These are phyloP conservation scores for Inga laurina DNA, from an alignment of 306 rosid genomes.

Conservation along the genomic window DNA sequence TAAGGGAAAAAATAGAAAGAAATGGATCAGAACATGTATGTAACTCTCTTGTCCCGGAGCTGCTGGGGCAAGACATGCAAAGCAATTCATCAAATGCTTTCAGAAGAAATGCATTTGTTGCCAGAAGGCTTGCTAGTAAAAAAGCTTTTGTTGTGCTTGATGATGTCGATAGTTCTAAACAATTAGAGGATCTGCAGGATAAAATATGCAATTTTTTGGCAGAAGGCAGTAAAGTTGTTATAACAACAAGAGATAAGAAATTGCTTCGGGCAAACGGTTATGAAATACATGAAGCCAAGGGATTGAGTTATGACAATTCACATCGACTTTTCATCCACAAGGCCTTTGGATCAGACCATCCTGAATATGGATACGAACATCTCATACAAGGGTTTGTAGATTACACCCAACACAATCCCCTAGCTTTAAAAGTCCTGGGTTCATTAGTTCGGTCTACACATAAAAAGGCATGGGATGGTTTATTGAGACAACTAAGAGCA, in stretches of 20 bases:
- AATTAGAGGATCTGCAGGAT: not conserved
- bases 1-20: not conserved
- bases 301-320: not conserved
- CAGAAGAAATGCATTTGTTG: not conserved
- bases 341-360: not conserved
- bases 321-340: not conserved
- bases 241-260: conserved; percentile 6
- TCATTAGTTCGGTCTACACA: not conserved
- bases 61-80: not conserved
- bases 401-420: not conserved
- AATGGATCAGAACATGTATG: not conserved
- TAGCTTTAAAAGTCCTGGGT: not conserved
- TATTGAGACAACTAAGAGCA: not conserved
- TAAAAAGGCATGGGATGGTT: conserved; percentile 1
- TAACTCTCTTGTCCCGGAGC: not conserved
- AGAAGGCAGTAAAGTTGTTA: not conserved
- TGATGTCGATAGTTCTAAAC: not conserved
- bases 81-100: not conserved
- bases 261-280: not conserved
- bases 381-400: not conserved
- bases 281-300: not conserved
- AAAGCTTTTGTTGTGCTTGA: conserved; percentile 4
- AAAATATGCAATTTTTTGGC: not conserved
- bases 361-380: not conserved
- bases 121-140: not conserved